Base-by-base conservation (phyloP, 1,284 basidiomycete genomes). In the Vanrija pseudolonga region DNA sequence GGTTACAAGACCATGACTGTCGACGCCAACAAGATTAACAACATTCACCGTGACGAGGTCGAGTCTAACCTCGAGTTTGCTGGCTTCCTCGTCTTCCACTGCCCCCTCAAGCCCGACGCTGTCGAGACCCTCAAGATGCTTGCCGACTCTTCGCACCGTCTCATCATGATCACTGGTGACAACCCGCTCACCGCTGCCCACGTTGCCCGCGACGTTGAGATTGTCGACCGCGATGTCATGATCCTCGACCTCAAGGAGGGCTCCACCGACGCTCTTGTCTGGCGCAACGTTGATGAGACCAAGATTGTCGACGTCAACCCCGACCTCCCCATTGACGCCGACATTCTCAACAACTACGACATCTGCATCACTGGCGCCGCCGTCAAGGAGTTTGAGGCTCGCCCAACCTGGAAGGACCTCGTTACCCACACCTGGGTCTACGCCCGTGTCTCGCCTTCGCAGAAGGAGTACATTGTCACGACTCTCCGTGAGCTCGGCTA, bases 151-250 rank as follows among this genome's bases (percentile, higher is more conserved):
- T 95, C 91, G 2, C 94, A 97, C 77, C 83, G 94, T 90, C 96
- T 94, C 72, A 82, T 97, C 59, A 97, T 97, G 93, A 97, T 97
- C 62, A 97, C 93, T 45, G 93, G 93, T 43, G 93, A 97, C 76
- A 97, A 97, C 74, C 94, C 93, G 15, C 78, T 97, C 53, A 97
- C 94, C 0, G 93, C 93, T 17, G 86, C 89, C 1, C 93, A 97
- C 72, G 92, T 97, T 42, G 93, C 94, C 19, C 83, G 83, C 32
- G 90, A 94, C 67, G 94, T 97, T 8, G 93, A 97, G 67, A 97
- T 97, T 63, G 87, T 97, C 12, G 93, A 97, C 69, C 85, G 92
- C 32, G 90, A 95, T 11, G 89, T 86, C 3, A 82, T 96, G 48
- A 95, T 97, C 59, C 80, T 97, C 22, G 94, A 97, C 72, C 70